These are phyloP conservation scores for Massarina eburnea DNA, from an alignment of 2,329 filamentous ascomycete genomes.

Conservation along the genomic window DNA sequence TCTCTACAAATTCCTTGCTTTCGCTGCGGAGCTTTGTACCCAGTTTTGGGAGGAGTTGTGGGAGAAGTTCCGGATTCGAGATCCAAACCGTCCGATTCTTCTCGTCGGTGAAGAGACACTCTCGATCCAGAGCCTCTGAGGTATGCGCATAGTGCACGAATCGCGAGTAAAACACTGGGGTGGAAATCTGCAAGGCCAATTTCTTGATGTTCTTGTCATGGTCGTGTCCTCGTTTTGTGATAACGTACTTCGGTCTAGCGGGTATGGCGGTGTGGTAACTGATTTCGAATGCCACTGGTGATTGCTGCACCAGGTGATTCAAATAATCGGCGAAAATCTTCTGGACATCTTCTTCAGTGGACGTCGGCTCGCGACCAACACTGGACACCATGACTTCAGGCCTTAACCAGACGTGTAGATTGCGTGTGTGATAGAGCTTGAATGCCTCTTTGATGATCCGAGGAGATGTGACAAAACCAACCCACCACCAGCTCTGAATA, in stretches of 20 bases:
- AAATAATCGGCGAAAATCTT: slow-evolving; percentile 45
- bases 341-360: slow-evolving; percentile 50
- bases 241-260: slow-evolving; percentile 14
- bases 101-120: slow-evolving; percentile 53
- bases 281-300: slow-evolving; percentile 50
- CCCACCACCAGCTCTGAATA: slow-evolving; percentile 64
- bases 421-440: slow-evolving; percentile 57
- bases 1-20: slow-evolving; percentile 1
- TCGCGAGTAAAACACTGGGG: slow-evolving; percentile 67
- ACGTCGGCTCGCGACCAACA: slow-evolving; percentile 56
- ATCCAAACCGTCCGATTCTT: slow-evolving; percentile 62
- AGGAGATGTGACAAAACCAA: slow-evolving; percentile 66
- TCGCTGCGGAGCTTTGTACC: slow-evolving; percentile 43
- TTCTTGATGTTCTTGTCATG: slow-evolving; percentile 29
- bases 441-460: slow-evolving; percentile 65
- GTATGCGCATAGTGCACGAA: slow-evolving; percentile 65
- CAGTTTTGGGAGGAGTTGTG: slow-evolving; percentile 20
- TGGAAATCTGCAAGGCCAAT: slow-evolving; percentile 61
- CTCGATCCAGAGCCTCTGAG: slow-evolving; percentile 62
- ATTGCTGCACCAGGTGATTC: slow-evolving; percentile 52
- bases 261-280: slow-evolving; percentile 58
- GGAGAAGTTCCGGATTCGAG: slow-evolving; percentile 56
- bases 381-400: slow-evolving; percentile 63
- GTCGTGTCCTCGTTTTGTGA: slow-evolving; percentile 23
- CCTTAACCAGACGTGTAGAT: slow-evolving; percentile 65